A percentile compares a stretch with the other conserved stretches of the same genome.
phyloP scores from a whole-genome alignment of 1,284 basidiomycete genomes.

The Malassezia dermatis region DNA sequence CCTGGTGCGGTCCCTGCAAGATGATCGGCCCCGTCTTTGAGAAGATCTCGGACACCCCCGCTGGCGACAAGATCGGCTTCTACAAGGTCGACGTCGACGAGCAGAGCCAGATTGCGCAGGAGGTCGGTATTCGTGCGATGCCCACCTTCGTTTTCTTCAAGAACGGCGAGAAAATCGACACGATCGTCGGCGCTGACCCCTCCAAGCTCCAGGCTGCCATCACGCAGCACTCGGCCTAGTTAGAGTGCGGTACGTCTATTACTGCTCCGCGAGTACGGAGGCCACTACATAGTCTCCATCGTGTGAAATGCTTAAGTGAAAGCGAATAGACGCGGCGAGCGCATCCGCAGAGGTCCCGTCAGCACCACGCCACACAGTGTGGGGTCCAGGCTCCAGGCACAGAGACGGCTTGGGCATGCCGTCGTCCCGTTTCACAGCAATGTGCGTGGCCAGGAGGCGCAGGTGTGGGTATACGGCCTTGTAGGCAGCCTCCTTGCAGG shows the following conservation, averaged over 20 bases:
- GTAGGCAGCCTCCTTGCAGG: conserved; percentile 75
- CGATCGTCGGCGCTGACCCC: conserved; percentile 59
- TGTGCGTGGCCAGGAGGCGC: not conserved
- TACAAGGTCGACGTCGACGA: conserved; percentile 60
- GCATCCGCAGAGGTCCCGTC: not conserved
- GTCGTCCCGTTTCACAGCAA: conserved; percentile 18
- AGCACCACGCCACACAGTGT: not conserved
- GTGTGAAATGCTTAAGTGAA: conserved; percentile 65
- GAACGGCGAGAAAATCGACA: conserved; percentile 58
- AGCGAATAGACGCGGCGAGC: conserved; percentile 15
- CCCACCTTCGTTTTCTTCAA: conserved; percentile 68
- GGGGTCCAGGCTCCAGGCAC: conserved; percentile 12
- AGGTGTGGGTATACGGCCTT: conserved; percentile 65
- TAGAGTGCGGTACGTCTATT: not conserved
- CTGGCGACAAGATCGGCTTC: conserved; percentile 54
- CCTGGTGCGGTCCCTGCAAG: conserved; percentile 56
- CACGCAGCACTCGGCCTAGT: conserved; percentile 16
- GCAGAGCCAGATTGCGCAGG: conserved; percentile 53
- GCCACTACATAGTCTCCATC: conserved; percentile 73
- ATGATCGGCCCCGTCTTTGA: conserved; percentile 69
- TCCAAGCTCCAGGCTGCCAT: conserved; percentile 48
- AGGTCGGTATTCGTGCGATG: conserved; percentile 67
- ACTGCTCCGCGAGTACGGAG: conserved; percentile 58
- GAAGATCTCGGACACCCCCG: conserved; percentile 53
- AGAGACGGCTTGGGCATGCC: conserved; percentile 18